Evolutionary conservation across 495 filamentous ascomycete species (phyloP), one percentile per base, ranked within the genome.

Genomic region (Schizothecium vesticola): DNA sequence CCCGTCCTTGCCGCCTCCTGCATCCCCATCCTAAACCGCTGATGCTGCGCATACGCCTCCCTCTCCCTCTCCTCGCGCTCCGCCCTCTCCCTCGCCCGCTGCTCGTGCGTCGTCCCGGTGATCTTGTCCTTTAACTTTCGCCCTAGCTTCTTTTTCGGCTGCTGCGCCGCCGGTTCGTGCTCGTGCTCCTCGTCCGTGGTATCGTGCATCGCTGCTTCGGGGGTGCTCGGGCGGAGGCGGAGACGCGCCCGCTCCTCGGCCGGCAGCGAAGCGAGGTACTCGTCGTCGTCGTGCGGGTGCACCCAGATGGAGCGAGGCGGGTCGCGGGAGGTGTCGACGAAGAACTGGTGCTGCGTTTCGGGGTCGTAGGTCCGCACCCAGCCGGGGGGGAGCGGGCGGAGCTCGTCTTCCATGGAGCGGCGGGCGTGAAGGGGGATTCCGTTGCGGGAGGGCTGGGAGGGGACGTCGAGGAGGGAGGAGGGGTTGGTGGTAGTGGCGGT

Each of bases 361-460:
- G 69, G 69, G 65, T 77, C 74, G 67, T 70, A 77, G 31, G 70
- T 61, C 51, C 75, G 74, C 11, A 75, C 71, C 75, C 75, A 77
- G 8, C 75, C 72, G 2, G 19, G 3, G 1, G 75, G 75, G 0
- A 76, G 60, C 0, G 75, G 68, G 2, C 75, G 72, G 11, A 77
- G 72, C 56, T 77, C 74, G 69, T 77, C 75, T 67, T 77, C 75
- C 72, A 77, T 76, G 70, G 70, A 73, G 25, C 72, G 72, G 12
- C 74, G 72, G 4, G 75, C 71, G 8, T 56, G 69, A 1, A 70
- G 66, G 3, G 74, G 75, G 70, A 77, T 77, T 23, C 70, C 70
- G 28, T 72, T 73, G 60, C 67, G 72, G 1, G 63, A 10, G 36
- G 29, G 3, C 21, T 56, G 22, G 67, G 65, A 13, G 62, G 60